Evolutionary conservation across 768 basidiomycete genomes (phyloP).

Genomic region (Rhodotorula toruloides): DNA sequence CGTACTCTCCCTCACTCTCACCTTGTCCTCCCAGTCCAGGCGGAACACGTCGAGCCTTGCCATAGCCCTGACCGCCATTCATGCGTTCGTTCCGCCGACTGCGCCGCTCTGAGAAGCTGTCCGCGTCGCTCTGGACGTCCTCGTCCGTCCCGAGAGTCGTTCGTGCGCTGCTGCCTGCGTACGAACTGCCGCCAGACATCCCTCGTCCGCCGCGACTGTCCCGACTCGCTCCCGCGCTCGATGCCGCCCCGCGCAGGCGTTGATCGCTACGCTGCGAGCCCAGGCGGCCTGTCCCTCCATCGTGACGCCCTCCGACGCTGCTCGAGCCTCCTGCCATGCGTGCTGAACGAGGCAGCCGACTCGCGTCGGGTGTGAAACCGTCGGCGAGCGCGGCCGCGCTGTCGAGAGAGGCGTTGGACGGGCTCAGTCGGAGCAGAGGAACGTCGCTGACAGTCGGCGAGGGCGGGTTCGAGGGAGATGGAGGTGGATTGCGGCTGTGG

Average conservation of each 20-base stretch:
- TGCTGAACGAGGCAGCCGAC: background rate
- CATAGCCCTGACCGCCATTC: background rate
- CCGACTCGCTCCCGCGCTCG: background rate
- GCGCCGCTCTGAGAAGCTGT: conserved; percentile 1
- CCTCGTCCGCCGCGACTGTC: background rate
- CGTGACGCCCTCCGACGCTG: background rate
- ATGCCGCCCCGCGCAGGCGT: background rate
- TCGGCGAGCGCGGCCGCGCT: background rate
- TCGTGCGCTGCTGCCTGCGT: background rate
- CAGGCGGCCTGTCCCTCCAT: too few species aligned
- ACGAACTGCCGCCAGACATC: background rate
- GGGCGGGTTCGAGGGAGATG: conserved; percentile 33
- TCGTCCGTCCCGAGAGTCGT: background rate
- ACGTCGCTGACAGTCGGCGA: conserved; percentile 26
- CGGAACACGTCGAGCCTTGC: background rate
- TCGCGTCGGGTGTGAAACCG: too few species aligned
- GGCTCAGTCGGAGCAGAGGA: conserved; percentile 27
- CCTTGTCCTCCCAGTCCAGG: conserved; percentile 18
- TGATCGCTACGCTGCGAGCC: too few species aligned
- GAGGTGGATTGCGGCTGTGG: conserved; percentile 5
- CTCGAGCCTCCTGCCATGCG: background rate
- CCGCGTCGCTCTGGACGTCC: background rate
- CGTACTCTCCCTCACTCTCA: conserved; percentile 41
- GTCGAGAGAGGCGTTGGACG: background rate
- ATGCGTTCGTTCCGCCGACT: too few species aligned